Conservation (phyloP, 2,329 filamentous ascomycete species). For the Fusarium virguliforme region DNA sequence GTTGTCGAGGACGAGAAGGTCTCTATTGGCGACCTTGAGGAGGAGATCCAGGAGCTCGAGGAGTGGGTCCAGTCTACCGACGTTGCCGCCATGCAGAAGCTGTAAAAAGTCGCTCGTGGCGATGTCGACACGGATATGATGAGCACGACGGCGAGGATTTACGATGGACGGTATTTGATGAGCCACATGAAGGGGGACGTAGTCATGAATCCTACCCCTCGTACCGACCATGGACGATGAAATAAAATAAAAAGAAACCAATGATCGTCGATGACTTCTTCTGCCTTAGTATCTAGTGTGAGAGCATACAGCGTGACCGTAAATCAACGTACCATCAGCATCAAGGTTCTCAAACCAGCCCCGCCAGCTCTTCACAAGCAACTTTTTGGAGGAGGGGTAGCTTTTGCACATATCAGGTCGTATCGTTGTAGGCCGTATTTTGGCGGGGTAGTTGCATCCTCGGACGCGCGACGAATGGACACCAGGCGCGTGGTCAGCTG, state of each 20-base stretch:
- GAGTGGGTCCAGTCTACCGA: constrained; percentile 97
- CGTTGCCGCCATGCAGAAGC: constrained; percentile 91
- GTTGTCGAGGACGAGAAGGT: constrained; percentile 98
- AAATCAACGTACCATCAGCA: background rate
- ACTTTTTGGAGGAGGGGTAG: constrained; percentile 42
- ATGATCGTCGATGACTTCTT: constrained; percentile 3
- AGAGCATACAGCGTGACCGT: background rate
- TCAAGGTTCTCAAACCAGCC: constrained; percentile 13
- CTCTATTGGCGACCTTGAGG: constrained; percentile 88
- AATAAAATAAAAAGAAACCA: constrained; percentile 29
- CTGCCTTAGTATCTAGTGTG: background rate
- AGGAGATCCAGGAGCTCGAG: constrained; percentile 86
- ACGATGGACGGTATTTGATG: constrained; percentile 50
- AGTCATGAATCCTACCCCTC: constrained; percentile 46
- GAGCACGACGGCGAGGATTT: constrained; percentile 54
- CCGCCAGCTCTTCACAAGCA: constrained; percentile 18
- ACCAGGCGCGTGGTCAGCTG: constrained; percentile 34
- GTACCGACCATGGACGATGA: constrained; percentile 49
- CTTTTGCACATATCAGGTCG: constrained; percentile 29
- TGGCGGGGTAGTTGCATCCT: constrained; percentile 48
- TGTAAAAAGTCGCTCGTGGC: constrained; percentile 70
- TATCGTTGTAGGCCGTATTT: constrained; percentile 49
- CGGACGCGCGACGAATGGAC: constrained; percentile 34
- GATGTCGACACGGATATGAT: constrained; percentile 49
- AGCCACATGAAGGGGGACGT: constrained; percentile 48